These are phyloP conservation scores for Exophiala phaeomuriformis DNA, from an alignment of 2,329 filamentous ascomycete species.

Conservation along the genomic window DNA sequence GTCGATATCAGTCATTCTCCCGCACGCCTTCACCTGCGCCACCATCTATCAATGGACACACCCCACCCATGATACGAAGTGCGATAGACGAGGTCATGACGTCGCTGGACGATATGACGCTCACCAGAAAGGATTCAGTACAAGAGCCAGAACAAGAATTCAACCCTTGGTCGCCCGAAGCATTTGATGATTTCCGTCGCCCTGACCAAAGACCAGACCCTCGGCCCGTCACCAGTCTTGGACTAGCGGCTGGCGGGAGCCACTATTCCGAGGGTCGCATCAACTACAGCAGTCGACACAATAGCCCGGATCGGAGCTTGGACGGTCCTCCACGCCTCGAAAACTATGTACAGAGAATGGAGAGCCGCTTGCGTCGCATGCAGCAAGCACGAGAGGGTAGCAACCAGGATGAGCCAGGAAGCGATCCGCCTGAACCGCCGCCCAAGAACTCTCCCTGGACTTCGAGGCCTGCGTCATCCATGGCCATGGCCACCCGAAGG, in stretches of 20 bases:
- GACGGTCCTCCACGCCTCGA: slow-evolving; percentile 64
- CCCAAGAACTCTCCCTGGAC: slow-evolving; percentile 47
- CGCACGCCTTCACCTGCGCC: slow-evolving; percentile 60
- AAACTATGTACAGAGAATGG: slow-evolving; percentile 89
- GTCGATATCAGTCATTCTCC: slow-evolving; percentile 47
- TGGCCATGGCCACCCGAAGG: slow-evolving; percentile 38
- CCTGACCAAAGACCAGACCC: slow-evolving; percentile 32
- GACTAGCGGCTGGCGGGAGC: slow-evolving; percentile 50
- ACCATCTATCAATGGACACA: slow-evolving; percentile 59
- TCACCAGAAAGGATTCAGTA: slow-evolving; percentile 47
- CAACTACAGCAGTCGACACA: slow-evolving; percentile 46
- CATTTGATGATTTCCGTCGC: slow-evolving; percentile 55
- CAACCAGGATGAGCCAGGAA: slow-evolving; percentile 43
- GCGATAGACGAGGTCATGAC: slow-evolving; percentile 99
- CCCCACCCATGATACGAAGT: slow-evolving; percentile 82
- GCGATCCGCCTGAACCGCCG: slow-evolving; percentile 55
- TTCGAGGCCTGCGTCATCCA: slow-evolving; percentile 38
- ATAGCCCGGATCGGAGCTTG: slow-evolving; percentile 46
- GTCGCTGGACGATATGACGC: slow-evolving; percentile 78
- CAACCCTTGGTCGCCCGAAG: slow-evolving; percentile 85
- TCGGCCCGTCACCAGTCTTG: slow-evolving; percentile 67
- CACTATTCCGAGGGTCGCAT: slow-evolving; percentile 49
- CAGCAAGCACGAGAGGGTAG: slow-evolving; percentile 45
- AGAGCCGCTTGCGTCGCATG: slow-evolving; percentile 66
- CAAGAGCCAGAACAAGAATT: slow-evolving; percentile 47